Conservation (phyloP, 768 basidiomycete genomes). For the Naganishia vishniacii region DNA sequence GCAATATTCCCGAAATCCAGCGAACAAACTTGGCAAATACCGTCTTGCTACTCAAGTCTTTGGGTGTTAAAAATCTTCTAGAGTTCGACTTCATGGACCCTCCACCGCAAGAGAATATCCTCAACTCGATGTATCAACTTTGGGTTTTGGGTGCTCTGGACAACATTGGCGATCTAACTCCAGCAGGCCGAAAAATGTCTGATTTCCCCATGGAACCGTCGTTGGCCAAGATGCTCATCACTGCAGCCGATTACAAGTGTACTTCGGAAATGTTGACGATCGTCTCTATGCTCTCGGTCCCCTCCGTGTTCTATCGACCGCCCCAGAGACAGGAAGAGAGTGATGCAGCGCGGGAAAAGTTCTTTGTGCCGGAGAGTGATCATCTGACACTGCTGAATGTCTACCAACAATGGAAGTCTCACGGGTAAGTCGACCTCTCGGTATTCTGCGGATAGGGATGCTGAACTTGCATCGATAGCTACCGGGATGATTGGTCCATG, state of each 20-base stretch:
- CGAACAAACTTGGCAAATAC: constrained; percentile 96
- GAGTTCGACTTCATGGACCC: constrained; percentile 99
- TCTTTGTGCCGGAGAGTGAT: constrained; percentile 96
- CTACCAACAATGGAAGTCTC: constrained; percentile 96
- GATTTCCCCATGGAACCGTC: constrained; percentile 99
- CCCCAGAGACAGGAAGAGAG: constrained; percentile 97
- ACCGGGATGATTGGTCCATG: constrained; percentile 88
- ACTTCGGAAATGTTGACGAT: constrained; percentile 96
- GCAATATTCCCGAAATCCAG: constrained; percentile 97
- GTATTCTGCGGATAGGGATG: background rate
- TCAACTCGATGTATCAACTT: constrained; percentile 99
- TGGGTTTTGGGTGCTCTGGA: constrained; percentile 98
- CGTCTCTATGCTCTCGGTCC: constrained; percentile 97
- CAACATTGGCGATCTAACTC: constrained; percentile 93
- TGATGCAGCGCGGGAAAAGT: constrained; percentile 95
- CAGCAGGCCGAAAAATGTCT: constrained; percentile 90
- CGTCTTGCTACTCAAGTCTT: constrained; percentile 83
- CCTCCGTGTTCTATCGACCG: constrained; percentile 93
- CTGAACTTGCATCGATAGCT: constrained; percentile 53
- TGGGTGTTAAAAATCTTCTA: constrained; percentile 92
- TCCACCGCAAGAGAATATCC: constrained; percentile 96
- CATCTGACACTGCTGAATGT: constrained; percentile 93
- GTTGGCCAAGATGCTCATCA: constrained; percentile 98
- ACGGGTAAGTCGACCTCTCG: constrained; percentile 61
- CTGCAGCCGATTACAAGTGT: constrained; percentile 86